Base-by-base conservation (phyloP, 2,329 filamentous ascomycete species). In the Botryotinia globosa region DNA sequence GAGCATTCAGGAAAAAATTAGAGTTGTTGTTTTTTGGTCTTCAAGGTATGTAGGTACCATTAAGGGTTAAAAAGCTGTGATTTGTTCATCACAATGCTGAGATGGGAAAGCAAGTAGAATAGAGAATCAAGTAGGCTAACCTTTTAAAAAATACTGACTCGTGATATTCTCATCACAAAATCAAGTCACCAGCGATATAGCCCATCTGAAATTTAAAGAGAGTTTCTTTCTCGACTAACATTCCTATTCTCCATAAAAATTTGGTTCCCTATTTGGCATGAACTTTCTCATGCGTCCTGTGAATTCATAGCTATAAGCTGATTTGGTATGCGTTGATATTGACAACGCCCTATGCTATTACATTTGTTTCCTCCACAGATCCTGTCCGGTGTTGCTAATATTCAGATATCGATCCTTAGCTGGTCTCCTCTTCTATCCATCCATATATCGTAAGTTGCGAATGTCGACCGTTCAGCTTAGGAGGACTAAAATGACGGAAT, bases 401-500 rank as follows among this genome's bases (percentile, higher is more conserved):
- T 56, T 56, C 51, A 45, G 63, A 61, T 68, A 39, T 44, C 25
- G 10, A 39, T 39, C 39, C 10, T 59, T 51, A 42, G 48, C 63
- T 29, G 44, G 29, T 59, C 63, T 42, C 54, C 51, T 72, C 44
- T 29, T 58, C 37, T 58, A 39, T 66, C 58, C 45, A 64, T 73
- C 58, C 29, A 56, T 67, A 34, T 61, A 29, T 72, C 63, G 12
- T 72, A 18, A 68, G 45, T 18, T 72, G 18, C 39, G n/a, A 48
- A 20, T 59, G 25, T 71, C 67, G 64, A 71, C 75, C 66, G 58
- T 74, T 80, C 76, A 81, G 74, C 79, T 81, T 59, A 81, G 77
- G 39, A 81, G 77, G 39, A 81, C 80, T 37, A 81, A 74, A 74
- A 81, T 81, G 56, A 81, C 80, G 8, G 80, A 81, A 76, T 81